Base-by-base conservation (phyloP, 306 rosid species). In the Acacia melanoxylon region DNA sequence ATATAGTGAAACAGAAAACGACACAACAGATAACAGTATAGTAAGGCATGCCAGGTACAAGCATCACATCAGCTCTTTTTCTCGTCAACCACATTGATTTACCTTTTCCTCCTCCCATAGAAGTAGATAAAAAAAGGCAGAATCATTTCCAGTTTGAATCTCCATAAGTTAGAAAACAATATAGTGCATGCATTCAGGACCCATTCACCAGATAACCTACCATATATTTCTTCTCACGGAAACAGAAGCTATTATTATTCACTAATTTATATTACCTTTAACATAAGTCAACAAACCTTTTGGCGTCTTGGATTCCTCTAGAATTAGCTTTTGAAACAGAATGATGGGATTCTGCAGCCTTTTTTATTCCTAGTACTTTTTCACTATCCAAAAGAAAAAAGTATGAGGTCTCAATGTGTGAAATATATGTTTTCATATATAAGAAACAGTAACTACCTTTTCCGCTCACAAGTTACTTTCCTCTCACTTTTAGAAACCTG, bases 241-340 rank as follows among this genome's bases (percentile, higher is more conserved):
- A 66, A 46, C 40, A 49, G n/a, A 52, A 54, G 49, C 52, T 76
- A 59, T 59, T 19, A 41, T 56, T 19, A 46, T 51, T 84, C 20
- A 72, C 40, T 27, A 11, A 71, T 68, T 31, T 25, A 17, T 10
- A 56, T 6, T 72, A 90, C 69, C 46, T 31, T 35, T 73, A 66
- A 25, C 79, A 63, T 41, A 74, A 37, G 54, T 66, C 66, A 62
- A 81, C 68, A 62, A 74, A 91, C 96, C 98, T 91, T 87, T 85
- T 75, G 67, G 85, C 67, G 70, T 41, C 89, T 52, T 73, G 77
- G 33, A 77, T 58, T 73, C 86, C 88, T 82, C 85, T 79, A 54
- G 87, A 45, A 81, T 86, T 87, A 25, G 84, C 54, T 80, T 85
- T 90, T 25, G 16, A 51, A 42, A 78, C 68, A 63, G 83, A 83